Evolutionary conservation across 2,329 filamentous ascomycete genomes (phyloP), one percentile per base, ranked within the genome.

Genomic region (Stachybotrys echinatus): DNA sequence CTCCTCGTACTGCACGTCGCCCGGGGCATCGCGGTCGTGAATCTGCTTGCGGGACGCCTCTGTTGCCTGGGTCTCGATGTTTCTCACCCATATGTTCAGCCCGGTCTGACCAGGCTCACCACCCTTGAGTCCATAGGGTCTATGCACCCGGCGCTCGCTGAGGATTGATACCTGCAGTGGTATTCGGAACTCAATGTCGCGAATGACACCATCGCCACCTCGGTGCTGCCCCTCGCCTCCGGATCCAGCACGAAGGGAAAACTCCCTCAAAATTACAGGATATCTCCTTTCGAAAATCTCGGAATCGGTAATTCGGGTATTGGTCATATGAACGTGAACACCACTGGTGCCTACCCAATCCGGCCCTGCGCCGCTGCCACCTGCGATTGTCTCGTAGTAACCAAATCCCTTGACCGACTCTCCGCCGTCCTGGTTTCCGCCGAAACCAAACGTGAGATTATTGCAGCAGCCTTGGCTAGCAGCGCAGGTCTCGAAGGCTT

Each of bases 31-130:
- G 4, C 58, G 61, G 23, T 61, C 62, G 34, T 71, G 67, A 37
- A 76, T 60, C 50, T 66, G 58, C 55, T 65, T 68, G 48, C 72
- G 62, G 18, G 71, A 71, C 51, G 68, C 65, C 65, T 76, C 74
- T 64, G 74, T 75, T 58, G 74, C 74, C 2, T 71, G 71, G 65
- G 81, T 83, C 56, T 76, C 73, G 48, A 92, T 85, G 53, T 81
- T 85, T 7, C 89, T 76, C 27, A 95, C 84, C 92, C 92, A 97
- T 43, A 95, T 73, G 58, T 97, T 97, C 53, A 92, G 71, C 0
- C 92, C 92, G 47, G 87, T 86, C 58, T 82, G 71, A 0, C 84
- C 92, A 53, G 92, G 87, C 50, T 84, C 85, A 4, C 92, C 92
- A 1, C 92, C 92, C 20, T 84, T 85, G 52, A 96, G 76, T 0